phyloP scores from a whole-genome alignment of 108 stramenopile genomes.

The Nitzschia putrida region DNA sequence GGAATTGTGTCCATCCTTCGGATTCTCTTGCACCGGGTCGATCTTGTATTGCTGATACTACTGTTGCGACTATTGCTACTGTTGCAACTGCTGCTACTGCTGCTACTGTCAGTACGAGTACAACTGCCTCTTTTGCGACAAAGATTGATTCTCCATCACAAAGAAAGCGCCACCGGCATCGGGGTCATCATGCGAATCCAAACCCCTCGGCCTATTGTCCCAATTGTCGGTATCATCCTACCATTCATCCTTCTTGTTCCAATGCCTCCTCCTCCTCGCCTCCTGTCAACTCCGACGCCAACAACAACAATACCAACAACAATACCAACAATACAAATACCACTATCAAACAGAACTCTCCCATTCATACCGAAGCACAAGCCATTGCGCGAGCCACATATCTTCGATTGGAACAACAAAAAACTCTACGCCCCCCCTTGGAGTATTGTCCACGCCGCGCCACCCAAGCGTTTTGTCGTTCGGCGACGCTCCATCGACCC shows the following conservation, averaged over 20 bases:
- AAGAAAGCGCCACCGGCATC: no score
- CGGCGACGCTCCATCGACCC: conserved; percentile 57
- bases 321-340: background rate
- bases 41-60: conserved; percentile 43
- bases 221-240: conserved; percentile 12
- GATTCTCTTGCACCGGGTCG: conserved; percentile 57
- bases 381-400: conserved; percentile 40
- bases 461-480: conserved; percentile 46
- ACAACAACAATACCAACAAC: conserved; percentile 8
- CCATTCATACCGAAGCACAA: conserved; percentile 17
- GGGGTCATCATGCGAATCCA: background rate
- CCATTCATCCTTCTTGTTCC: background rate
- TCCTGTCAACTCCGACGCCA: background rate
- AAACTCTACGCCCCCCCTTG: background rate
- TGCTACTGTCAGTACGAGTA: no score
- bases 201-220: conserved; percentile 7
- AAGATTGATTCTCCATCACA: background rate
- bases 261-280: no score
- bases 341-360: background rate
- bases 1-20: conserved; percentile 59
- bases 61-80: no score
- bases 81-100: no score
- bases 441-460: conserved; percentile 29
- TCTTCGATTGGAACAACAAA: conserved; percentile 24
- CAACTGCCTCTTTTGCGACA: no score